Conservation (phyloP, 192 early-diverging fungal species). For the Phlyctochytrium planicorne region DNA sequence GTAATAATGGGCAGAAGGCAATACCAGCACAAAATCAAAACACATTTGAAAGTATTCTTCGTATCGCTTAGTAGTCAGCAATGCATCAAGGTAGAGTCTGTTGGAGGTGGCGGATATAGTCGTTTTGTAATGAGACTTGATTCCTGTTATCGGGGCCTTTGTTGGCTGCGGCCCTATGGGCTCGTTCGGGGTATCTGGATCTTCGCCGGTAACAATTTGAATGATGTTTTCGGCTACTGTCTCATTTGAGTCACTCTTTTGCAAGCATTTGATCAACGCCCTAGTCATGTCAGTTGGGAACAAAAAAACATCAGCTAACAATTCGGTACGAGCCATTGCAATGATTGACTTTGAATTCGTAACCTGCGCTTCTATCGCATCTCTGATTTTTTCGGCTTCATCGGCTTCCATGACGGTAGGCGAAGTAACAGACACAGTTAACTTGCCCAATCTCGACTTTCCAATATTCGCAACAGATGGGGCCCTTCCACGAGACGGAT, state of each 20-base stretch:
- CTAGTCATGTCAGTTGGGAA: not conserved
- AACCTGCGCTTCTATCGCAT: constrained; percentile 5
- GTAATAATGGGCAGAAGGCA: not conserved
- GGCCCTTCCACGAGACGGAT: too few relatives aligned
- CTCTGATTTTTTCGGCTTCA: not conserved
- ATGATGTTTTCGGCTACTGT: constrained; percentile 22
- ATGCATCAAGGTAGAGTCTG: constrained; percentile 40
- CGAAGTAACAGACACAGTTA: too few relatives aligned
- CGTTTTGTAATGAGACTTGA: constrained; percentile 8
- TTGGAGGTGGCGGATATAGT: constrained; percentile 48
- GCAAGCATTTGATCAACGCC: constrained; percentile 7
- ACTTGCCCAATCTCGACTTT: too few relatives aligned
- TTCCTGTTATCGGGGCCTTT: not conserved
- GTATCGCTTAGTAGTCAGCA: constrained; percentile 41
- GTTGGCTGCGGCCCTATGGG: too few relatives aligned
- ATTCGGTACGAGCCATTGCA: constrained; percentile 11
- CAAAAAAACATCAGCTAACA: constrained; percentile 8
- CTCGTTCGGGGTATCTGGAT: not conserved
- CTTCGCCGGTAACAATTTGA: constrained; percentile 14
- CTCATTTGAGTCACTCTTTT: constrained; percentile 1
- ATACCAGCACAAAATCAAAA: constrained; percentile 42
- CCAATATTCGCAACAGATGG: too few relatives aligned
- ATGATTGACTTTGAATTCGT: constrained; percentile 4
- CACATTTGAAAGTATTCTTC: constrained; percentile 41
- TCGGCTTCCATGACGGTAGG: not conserved